Evolutionary conservation across 1,139 yeast genomes (phyloP).

Genomic region (Nakaseomyces glabratus): DNA sequence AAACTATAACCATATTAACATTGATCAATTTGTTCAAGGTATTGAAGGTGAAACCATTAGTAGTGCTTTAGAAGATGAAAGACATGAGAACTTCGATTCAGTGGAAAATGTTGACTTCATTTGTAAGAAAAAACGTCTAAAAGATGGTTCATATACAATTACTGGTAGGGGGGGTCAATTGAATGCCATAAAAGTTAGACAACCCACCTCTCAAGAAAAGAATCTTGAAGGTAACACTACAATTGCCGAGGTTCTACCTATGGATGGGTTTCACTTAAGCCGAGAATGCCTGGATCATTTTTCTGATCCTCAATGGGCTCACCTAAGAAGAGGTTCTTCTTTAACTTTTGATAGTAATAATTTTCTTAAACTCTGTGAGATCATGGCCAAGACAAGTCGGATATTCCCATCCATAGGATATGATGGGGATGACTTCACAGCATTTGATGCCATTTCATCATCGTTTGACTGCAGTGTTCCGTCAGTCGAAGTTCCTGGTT

Average conservation of each 20-base stretch:
- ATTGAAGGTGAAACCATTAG: no score
- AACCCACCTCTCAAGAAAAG: not conserved
- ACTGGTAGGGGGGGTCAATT: slow-evolving; percentile 33
- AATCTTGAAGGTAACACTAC: slow-evolving; percentile 9
- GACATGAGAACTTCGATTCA: no score
- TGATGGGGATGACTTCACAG: slow-evolving; percentile 1
- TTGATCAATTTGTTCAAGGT: no score
- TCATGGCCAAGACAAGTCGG: slow-evolving; percentile 23
- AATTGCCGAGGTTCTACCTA: slow-evolving; percentile 41
- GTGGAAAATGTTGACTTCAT: not conserved
- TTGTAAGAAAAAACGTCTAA: not conserved
- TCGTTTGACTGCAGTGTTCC: slow-evolving; percentile 28
- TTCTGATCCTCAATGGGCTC: slow-evolving; percentile 48
- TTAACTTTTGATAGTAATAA: slow-evolving; percentile 64
- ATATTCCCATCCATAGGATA: slow-evolving; percentile 10
- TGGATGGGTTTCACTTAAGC: slow-evolving; percentile 82
- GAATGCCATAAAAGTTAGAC: slow-evolving; percentile 18
- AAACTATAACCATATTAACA: no score
- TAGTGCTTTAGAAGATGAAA: no score
- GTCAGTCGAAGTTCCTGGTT: slow-evolving; percentile 52
- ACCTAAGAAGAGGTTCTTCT: slow-evolving; percentile 71
- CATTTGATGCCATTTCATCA: slow-evolving; percentile 15
- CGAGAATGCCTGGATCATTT: slow-evolving; percentile 44
- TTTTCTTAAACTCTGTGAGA: slow-evolving; percentile 34
- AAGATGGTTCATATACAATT: slow-evolving; percentile 12